These are phyloP conservation scores for Naganishia randhawae DNA, from an alignment of 768 basidiomycete species.

Conservation along the genomic window DNA sequence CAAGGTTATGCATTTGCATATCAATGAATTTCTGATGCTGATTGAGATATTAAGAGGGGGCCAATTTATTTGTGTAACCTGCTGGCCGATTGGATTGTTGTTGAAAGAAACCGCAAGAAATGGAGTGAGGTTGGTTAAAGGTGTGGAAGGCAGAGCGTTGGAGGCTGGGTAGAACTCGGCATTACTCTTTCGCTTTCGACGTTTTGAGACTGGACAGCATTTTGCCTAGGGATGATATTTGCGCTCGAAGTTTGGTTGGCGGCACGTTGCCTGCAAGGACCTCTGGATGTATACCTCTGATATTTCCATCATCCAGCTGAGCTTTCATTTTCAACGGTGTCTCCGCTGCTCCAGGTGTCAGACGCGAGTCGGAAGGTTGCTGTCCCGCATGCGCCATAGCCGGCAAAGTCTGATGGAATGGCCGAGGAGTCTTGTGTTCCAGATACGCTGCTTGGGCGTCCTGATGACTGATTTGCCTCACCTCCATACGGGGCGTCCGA, in stretches of 20 bases:
- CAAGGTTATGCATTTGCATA: conserved; percentile 2
- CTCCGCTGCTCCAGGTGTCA: not conserved
- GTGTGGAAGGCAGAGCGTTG: not conserved
- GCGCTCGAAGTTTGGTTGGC: conserved; percentile 70
- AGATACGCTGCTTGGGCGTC: not conserved
- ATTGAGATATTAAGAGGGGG: not conserved
- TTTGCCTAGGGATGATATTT: conserved; percentile 85
- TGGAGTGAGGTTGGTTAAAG: not conserved
- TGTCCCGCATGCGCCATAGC: not conserved
- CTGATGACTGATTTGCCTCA: no score
- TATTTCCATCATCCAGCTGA: conserved; percentile 7
- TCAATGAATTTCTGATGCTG: not conserved
- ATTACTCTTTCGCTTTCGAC: conserved; percentile 19
- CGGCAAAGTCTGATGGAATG: not conserved
- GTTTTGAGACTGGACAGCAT: conserved; percentile 65
- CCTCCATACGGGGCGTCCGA: not conserved
- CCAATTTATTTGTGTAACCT: not conserved
- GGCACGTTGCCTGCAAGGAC: conserved; percentile 41
- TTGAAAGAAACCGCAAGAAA: not conserved
- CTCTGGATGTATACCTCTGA: conserved; percentile 49
- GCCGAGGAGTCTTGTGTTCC: conserved; percentile 10
- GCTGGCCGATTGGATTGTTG: not conserved
- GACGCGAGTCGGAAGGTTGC: not conserved
- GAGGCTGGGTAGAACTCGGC: not conserved
- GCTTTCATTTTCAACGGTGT: not conserved